A percentile compares a stretch with the other conserved stretches of the same genome.
Conservation (phyloP, 2,329 filamentous ascomycete genomes). For the Magnaporthiopsis rhizophila region DNA sequence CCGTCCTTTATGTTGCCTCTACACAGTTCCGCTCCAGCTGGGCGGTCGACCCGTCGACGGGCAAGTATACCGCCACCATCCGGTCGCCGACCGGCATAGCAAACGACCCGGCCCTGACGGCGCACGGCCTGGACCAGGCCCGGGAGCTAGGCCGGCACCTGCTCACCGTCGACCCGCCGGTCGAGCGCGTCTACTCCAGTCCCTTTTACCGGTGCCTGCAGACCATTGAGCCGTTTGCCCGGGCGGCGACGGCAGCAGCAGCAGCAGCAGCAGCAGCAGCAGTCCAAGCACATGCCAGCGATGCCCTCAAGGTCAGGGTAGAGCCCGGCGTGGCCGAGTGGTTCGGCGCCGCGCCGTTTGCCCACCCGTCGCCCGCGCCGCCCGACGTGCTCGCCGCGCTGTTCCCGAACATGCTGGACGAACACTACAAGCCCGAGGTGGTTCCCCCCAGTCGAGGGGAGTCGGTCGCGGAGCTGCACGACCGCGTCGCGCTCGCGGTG, state of each 20-base stretch:
- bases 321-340: constrained; percentile 69
- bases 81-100: constrained; percentile 80
- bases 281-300: too few relatives aligned
- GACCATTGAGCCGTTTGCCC: constrained; percentile 64
- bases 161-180: constrained; percentile 48
- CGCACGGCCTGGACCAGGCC: constrained; percentile 79
- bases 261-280: neutral
- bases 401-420: constrained; percentile 56
- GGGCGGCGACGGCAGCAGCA: neutral
- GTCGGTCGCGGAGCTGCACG: constrained; percentile 69
- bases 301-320: constrained; percentile 36
- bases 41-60: constrained; percentile 74
- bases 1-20: constrained; percentile 7
- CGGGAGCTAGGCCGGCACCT: constrained; percentile 66
- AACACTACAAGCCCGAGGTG: constrained; percentile 52
- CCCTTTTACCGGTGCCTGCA: constrained; percentile 85
- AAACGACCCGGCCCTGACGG: constrained; percentile 78
- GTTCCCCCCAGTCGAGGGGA: constrained; percentile 69
- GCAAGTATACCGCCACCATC: constrained; percentile 65
- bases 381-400: constrained; percentile 53
- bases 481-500: constrained; percentile 65
- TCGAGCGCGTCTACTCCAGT: constrained; percentile 73
- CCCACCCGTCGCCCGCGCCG: constrained; percentile 71
- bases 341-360: constrained; percentile 80
- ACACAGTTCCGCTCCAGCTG: constrained; percentile 80